These are phyloP conservation scores for Lunasporangiospora selenospora DNA, from an alignment of 192 early-diverging fungal species.

Conservation along the genomic window DNA sequence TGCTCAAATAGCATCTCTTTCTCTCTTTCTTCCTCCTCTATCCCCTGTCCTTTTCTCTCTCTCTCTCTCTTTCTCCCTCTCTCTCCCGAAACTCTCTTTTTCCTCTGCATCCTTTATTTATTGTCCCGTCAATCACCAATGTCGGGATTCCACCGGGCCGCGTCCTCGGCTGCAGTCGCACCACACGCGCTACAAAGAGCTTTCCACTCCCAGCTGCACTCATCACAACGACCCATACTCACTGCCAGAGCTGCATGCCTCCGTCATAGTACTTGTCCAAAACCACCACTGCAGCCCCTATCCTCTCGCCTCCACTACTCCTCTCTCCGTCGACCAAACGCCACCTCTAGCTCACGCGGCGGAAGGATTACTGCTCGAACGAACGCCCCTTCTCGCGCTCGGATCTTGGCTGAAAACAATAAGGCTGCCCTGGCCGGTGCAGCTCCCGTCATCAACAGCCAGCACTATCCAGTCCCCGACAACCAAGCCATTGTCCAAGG, in stretches of 20 bases:
- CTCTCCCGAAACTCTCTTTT: no score
- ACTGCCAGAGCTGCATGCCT: background rate
- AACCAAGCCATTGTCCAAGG: constrained; percentile 22
- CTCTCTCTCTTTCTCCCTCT: no score
- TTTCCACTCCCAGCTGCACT: background rate
- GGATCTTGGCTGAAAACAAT: background rate
- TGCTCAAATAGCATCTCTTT: no score
- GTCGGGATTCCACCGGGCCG: background rate
- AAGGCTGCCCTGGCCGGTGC: constrained; percentile 14
- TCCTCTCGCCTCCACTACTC: constrained; percentile 5
- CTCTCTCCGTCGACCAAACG: constrained; percentile 17
- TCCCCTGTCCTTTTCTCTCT: no score
- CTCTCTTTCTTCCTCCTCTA: no score
- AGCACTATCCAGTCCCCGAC: background rate
- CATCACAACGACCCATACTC: background rate
- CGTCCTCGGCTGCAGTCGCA: background rate
- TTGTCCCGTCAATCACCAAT: no score
- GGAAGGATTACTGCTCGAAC: constrained; percentile 27
- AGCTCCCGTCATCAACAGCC: background rate
- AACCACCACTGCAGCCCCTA: background rate
- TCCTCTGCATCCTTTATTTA: no score
- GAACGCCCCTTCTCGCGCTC: constrained; percentile 14
- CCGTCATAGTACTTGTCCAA: background rate
- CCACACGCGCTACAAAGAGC: background rate
- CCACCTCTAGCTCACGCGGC: constrained; percentile 4